Evolutionary conservation across 257 asterid genomes (phyloP).

Genomic region (Thymus quinquecostatus): DNA sequence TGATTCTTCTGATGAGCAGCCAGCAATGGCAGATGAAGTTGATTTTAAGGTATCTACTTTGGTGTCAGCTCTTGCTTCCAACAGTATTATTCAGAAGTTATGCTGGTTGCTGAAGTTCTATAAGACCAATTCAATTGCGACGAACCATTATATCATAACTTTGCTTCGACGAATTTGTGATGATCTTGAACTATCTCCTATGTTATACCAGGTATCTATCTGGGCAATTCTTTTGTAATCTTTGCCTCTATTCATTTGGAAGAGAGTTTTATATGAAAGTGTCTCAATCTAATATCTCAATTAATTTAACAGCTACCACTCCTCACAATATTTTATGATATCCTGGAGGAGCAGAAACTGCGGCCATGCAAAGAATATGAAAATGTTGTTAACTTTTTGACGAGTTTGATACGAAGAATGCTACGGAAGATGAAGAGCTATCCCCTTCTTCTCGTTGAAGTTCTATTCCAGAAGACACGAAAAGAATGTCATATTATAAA

Average conservation of each 20-base stretch:
- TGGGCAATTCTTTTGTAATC: slow-evolving; percentile 7
- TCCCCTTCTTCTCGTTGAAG: slow-evolving; percentile 87
- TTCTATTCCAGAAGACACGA: slow-evolving; percentile 78
- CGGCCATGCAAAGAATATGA: slow-evolving; percentile 79
- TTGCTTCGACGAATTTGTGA: slow-evolving; percentile 77
- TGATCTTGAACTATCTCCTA: slow-evolving; percentile 88
- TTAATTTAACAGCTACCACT: slow-evolving; percentile 67
- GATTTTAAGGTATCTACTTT: slow-evolving; percentile 75
- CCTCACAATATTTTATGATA: slow-evolving; percentile 75
- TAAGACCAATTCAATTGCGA: slow-evolving; percentile 71
- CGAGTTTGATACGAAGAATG: slow-evolving; percentile 82
- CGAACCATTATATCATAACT: slow-evolving; percentile 73
- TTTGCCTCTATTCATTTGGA: slow-evolving; percentile 28
- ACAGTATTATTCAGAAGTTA: slow-evolving; percentile 63
- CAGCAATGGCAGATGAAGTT: slow-evolving; percentile 60
- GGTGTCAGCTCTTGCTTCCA: slow-evolving; percentile 78
- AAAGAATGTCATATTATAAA: slow-evolving; percentile 80
- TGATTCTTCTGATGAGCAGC: slow-evolving; percentile 80
- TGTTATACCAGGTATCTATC: slow-evolving; percentile 87
- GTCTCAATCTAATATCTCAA: slow-evolving; percentile 36
- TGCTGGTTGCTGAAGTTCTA: slow-evolving; percentile 93
- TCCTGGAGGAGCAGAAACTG: slow-evolving; percentile 89
- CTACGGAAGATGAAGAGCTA: slow-evolving; percentile 78
- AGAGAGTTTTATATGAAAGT: slow-evolving; percentile 15
- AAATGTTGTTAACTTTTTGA: slow-evolving; percentile 69